Base-by-base conservation (phyloP, 2,329 filamentous ascomycete species). In the Colletotrichum costaricense region DNA sequence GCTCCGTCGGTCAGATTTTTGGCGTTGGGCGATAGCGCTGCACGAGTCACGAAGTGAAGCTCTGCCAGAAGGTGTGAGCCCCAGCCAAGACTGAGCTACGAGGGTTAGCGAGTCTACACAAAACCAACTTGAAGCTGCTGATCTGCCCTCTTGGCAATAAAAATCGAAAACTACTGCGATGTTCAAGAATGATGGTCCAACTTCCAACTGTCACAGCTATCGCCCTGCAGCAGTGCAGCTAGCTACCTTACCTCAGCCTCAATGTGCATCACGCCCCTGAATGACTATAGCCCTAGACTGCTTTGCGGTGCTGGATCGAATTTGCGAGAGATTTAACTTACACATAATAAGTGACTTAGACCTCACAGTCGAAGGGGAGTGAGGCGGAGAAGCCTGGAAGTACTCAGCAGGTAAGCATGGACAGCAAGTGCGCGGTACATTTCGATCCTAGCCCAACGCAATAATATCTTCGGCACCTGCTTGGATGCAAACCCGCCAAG, bases 81-180 rank as follows among this genome's bases (percentile, higher is more conserved):
- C n/a, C 42, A 55, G 69, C 69, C 59, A 69, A 72, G 69, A 69
- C 69, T 24, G 16, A 59, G 26, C 38, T 24, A 24, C 52, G 19
- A 54, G 69, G 64, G 24, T 63, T 58, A 72, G 59, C 65, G 59
- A 72, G 58, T 63, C 59, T 72, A 59, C 59, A 38, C 70, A 72
- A 72, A 59, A 56, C 59, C 14, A 11, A 54, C 24, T 5, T 46
- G 42, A 69, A 35, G 59, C 59, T 56, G 46, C 70, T 59, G 65
- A 69, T 69, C 55, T 64, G 19, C 30, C 54, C 22, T 38, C 59
- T 69, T 59, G 24, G 55, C 33, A 38, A 64, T 54, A 26, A 19
- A 28, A 12, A 22, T 22, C 19, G n/a, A 30, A 11, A 3, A 12
- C 3, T 24, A 16, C 6, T 30, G 19, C 6, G 22, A 58, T 63